Conservation (phyloP, 129 eudicot genomes). For the Saussurea involucrata region DNA sequence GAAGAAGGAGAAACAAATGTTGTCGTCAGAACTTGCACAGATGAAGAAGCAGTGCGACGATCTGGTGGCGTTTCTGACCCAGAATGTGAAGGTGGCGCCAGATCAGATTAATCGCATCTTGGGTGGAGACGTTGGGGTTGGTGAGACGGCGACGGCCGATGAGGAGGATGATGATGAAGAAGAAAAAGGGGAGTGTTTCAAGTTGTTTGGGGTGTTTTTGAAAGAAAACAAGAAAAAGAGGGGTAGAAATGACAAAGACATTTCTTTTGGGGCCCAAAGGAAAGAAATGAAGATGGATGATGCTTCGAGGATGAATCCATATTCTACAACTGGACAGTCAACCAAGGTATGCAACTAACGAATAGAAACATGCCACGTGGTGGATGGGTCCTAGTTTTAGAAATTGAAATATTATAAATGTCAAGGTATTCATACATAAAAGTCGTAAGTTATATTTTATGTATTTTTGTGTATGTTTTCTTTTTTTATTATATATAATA, state of each 20-base stretch:
- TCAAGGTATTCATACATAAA: constrained; percentile 4
- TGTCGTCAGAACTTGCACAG: constrained; percentile 61
- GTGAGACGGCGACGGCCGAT: constrained; percentile 12
- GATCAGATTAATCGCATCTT: constrained; percentile 49
- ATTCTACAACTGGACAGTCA: constrained; percentile 35
- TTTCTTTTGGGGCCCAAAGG: constrained; percentile 26
- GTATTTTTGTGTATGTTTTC: constrained; percentile 1
- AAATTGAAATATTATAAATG: not conserved
- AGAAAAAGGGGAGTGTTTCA: constrained; percentile 39
- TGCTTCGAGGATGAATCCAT: constrained; percentile 39
- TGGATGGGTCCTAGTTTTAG: not conserved
- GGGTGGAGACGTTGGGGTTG: constrained; percentile 25
- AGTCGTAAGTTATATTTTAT: not conserved
- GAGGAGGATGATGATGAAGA: constrained; percentile 17
- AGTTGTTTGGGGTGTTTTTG: constrained; percentile 76
- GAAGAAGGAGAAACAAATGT: constrained; percentile 44
- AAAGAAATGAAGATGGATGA: constrained; percentile 41
- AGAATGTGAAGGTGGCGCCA: constrained; percentile 55
- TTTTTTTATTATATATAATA: not conserved
- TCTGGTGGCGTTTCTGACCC: constrained; percentile 43
- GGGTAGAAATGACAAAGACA: constrained; percentile 39
- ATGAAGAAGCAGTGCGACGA: constrained; percentile 71
- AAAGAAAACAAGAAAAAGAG: constrained; percentile 58
- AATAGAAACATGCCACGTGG: not conserved
- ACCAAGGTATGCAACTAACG: constrained; percentile 54